Base-by-base conservation (phyloP, 495 filamentous ascomycete species). In the Penicillium ucsense region DNA sequence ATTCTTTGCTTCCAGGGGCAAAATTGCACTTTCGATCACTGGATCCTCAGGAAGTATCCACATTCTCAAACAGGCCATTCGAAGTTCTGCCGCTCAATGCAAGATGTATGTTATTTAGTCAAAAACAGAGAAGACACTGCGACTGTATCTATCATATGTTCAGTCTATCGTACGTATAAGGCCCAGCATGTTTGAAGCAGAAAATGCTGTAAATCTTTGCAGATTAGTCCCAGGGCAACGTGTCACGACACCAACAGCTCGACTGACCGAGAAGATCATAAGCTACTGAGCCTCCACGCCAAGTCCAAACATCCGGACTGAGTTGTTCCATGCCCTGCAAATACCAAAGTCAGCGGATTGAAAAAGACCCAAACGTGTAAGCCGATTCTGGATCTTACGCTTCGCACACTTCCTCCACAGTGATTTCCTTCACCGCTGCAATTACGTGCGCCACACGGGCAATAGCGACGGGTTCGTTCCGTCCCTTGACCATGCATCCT, bases 391-490 rank as follows among this genome's bases (percentile, higher is more conserved):
- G 42, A 10, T 72, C 79, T 71, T 70, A 82, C 79, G 82, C 85
- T 71, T 94, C 88, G 55, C 81, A 85, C 34, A 96, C 83, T 60
- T 90, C 87, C 58, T 89, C 81, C 5, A 89, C 74, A 2, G 72
- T 58, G 6, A 95, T 67, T 0, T 81, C 89, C 65, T 95, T 95
- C 35, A 95, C 80, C 30, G 68, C 78, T 11, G 92, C 91, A 51
- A 98, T 81, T 44, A 88, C 86, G 60, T 82, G 79, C 8, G 86
- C 92, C n/a, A 98, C 87, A 35, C 81, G 81, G 44, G 80, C 74
- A 48, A 96, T 95, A 37, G 80, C 80, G 56, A 81, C 85, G 28
- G 89, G 85, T 66, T 98, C 92, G 63, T 96, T 98, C 20, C 92
- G 76, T 2, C 91, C 87, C 67, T 95, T 96, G 12, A 96, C 78